phyloP scores from a whole-genome alignment of 306 rosid genomes.

The Vachellia collinsii region DNA sequence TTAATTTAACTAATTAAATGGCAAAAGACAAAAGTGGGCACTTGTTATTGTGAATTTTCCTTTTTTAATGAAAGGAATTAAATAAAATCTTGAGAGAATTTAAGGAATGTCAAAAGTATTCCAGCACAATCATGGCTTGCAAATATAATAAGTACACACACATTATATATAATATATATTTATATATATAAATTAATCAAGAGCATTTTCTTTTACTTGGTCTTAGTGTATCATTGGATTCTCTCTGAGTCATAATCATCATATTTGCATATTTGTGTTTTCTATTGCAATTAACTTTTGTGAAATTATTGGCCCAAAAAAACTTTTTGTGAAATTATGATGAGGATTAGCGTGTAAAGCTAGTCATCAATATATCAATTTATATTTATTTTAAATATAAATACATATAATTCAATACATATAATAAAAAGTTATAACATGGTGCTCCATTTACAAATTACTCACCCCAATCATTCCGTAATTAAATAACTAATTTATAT shows the following conservation, averaged over 20 bases:
- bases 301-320: too few relatives aligned
- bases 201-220: not conserved
- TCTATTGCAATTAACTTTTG: not conserved
- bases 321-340: not conserved
- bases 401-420: not conserved
- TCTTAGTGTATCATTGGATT: slow-evolving; percentile 37
- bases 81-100: not conserved
- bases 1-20: too few relatives aligned
- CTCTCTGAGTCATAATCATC: slow-evolving; percentile 41
- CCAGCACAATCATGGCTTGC: not conserved
- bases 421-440: too few relatives aligned
- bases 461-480: too few relatives aligned
- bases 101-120: not conserved
- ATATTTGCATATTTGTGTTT: not conserved
- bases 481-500: too few relatives aligned
- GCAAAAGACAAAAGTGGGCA: not conserved
- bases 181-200: not conserved
- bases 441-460: not conserved
- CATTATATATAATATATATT: not conserved
- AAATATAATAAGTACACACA: not conserved
- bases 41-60: not conserved
- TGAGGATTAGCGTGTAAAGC: not conserved
- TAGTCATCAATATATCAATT: not conserved
- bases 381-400: not conserved
- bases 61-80: not conserved